Percentiles rank a stretch among this genome's conserved stretches.
These are phyloP conservation scores for Emericellopsis atlantica DNA, from an alignment of 2,329 filamentous ascomycete species.

Conservation along the genomic window DNA sequence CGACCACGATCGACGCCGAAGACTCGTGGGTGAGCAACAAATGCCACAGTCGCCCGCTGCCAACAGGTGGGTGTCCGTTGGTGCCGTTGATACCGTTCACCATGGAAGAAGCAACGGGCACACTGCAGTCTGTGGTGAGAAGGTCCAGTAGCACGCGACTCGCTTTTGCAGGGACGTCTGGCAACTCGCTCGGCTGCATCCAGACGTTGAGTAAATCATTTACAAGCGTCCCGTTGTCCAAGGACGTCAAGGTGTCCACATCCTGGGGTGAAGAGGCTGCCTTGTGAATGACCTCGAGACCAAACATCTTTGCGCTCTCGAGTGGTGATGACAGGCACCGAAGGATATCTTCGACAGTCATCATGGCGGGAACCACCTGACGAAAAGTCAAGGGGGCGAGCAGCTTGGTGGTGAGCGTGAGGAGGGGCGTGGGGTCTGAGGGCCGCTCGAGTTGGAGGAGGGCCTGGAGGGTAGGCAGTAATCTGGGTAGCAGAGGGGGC, in stretches of 20 bases:
- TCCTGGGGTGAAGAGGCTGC: conserved; percentile 34
- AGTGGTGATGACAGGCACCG: conserved; percentile 39
- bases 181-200: conserved; percentile 40
- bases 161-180: conserved; percentile 32
- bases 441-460: conserved; percentile 35
- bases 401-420: conserved; percentile 41
- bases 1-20: conserved; percentile 30
- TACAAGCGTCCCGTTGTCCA: conserved; percentile 28
- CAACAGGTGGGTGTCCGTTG: conserved; percentile 13
- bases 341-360: conserved; percentile 10
- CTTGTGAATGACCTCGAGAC: conserved; percentile 42
- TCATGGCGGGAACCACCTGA: too few species aligned
- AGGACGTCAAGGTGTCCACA: conserved; percentile 33
- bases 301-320: conserved; percentile 44
- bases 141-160: conserved; percentile 39
- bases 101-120: conserved; percentile 2
- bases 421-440: conserved; percentile 36
- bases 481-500: conserved; percentile 32
- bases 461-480: conserved; percentile 40
- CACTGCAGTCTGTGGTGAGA: conserved; percentile 40
- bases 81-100: too few species aligned
- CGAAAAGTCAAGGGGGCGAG: conserved; percentile 28
- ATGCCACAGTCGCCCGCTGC: conserved; percentile 41
- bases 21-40: conserved; percentile 33
- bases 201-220: conserved; percentile 35